These are phyloP conservation scores for Speleostelium caveatum DNA, from an alignment of 78 protist genomes.

Conservation along the genomic window DNA sequence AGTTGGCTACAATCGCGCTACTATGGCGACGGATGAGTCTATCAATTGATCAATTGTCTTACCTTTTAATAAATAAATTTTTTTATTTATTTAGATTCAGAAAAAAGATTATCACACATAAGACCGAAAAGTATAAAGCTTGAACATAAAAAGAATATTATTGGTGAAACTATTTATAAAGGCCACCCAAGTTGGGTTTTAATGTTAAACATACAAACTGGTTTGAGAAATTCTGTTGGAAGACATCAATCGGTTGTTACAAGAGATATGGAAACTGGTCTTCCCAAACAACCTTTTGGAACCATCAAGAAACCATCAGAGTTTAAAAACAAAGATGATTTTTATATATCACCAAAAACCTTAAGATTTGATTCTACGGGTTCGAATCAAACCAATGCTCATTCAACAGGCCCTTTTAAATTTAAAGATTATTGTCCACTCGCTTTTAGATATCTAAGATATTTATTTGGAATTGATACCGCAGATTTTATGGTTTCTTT, in stretches of 20 bases:
- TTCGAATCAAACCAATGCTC: constrained; percentile 59
- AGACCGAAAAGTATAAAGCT: constrained; percentile 58
- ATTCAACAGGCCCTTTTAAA: constrained; percentile 78
- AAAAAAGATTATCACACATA: constrained; percentile 60
- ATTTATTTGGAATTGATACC: constrained; percentile 76
- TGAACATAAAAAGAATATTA: constrained; percentile 70
- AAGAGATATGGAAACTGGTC: too few relatives aligned
- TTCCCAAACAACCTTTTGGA: constrained; percentile 4
- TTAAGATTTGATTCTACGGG: constrained; percentile 55
- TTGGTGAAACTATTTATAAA: constrained; percentile 71
- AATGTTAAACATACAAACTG: constrained; percentile 80
- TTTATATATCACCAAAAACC: constrained; percentile 62
- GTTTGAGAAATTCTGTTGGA: constrained; percentile 81
- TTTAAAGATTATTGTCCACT: constrained; percentile 86
- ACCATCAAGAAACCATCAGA: constrained; percentile 47
- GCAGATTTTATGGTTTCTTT: constrained; percentile 78
- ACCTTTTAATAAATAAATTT: background rate
- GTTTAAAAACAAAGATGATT: constrained; percentile 25
- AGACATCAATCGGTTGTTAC: constrained; percentile 27
- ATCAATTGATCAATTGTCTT: background rate
- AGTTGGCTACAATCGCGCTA: too few relatives aligned
- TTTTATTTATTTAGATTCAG: background rate
- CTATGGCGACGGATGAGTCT: too few relatives aligned
- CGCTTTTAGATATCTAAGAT: constrained; percentile 79
- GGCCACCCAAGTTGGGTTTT: constrained; percentile 81